Evolutionary conservation across 345 rosid genomes (phyloP).

Genomic region (Linum tenue): DNA sequence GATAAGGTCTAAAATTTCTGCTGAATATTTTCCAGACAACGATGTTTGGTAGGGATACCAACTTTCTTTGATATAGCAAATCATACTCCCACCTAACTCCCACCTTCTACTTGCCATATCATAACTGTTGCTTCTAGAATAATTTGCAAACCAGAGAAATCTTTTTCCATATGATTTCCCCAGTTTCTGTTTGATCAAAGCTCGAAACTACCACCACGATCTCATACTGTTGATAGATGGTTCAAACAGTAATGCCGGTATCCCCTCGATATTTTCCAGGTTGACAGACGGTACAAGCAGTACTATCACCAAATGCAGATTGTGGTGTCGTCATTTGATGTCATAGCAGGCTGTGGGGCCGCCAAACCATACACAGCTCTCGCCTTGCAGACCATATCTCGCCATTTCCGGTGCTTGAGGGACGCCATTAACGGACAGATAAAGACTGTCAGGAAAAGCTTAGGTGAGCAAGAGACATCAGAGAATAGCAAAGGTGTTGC

Average conservation of each 20-base stretch:
- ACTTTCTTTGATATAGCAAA: background rate
- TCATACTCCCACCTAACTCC: background rate
- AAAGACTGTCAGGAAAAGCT: slow-evolving; percentile 38
- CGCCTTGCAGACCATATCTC: slow-evolving; percentile 61
- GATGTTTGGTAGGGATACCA: background rate
- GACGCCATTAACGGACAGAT: slow-evolving; percentile 54
- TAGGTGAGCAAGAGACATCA: slow-evolving; percentile 30
- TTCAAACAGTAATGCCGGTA: background rate
- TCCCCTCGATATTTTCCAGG: slow-evolving; percentile 21
- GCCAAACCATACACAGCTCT: slow-evolving; percentile 60
- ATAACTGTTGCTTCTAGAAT: background rate
- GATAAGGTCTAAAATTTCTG: background rate
- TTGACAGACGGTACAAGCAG: slow-evolving; percentile 61
- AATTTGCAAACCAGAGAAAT: background rate
- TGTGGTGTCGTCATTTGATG: slow-evolving; percentile 49
- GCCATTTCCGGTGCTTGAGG: slow-evolving; percentile 61
- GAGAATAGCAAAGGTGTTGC: slow-evolving; percentile 38
- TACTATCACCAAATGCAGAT: slow-evolving; percentile 66
- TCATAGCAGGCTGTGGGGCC: slow-evolving; percentile 48
- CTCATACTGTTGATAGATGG: too few species aligned
- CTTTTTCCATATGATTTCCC: background rate
- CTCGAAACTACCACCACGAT: background rate
- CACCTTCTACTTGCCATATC: background rate
- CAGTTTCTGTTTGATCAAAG: background rate
- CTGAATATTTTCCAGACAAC: background rate